phyloP scores from a whole-genome alignment of 805 yeast genomes.

The Cyberlindnera galapagoensis region DNA sequence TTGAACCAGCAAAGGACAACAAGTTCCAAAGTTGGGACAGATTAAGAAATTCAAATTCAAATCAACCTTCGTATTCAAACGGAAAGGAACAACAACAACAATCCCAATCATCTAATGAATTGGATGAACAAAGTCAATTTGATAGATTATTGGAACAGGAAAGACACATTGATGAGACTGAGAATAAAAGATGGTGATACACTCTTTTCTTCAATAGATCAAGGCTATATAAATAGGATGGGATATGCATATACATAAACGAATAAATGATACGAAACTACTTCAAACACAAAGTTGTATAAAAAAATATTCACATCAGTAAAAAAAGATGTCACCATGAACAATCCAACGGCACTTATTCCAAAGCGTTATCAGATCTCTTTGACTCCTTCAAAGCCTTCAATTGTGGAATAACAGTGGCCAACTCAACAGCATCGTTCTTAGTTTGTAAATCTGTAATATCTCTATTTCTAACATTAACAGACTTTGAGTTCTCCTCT shows the following conservation, averaged over 20 bases:
- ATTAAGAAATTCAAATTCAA: background rate
- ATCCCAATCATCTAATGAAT: background rate
- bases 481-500: slow-evolving; percentile 73
- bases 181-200: slow-evolving; percentile 15
- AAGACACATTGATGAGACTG: slow-evolving; percentile 15
- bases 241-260: no score
- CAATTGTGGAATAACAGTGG: slow-evolving; percentile 66
- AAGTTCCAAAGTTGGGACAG: background rate
- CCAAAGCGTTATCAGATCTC: slow-evolving; percentile 58
- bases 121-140: slow-evolving; percentile 14
- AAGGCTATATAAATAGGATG: slow-evolving; percentile 1
- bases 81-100: background rate
- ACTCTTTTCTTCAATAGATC: background rate
- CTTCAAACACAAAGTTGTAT: slow-evolving; percentile 1
- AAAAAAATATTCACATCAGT: background rate
- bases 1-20: background rate
- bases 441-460: slow-evolving; percentile 88
- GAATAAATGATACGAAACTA: no score
- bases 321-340: background rate
- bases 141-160: slow-evolving; percentile 23
- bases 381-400: slow-evolving; percentile 60
- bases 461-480: slow-evolving; percentile 96
- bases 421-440: slow-evolving; percentile 74
- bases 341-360: slow-evolving; percentile 5
- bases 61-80: background rate